Percentiles rank a stretch among this genome's conserved stretches.
Conservation (phyloP, 768 basidiomycete genomes). For the Lepiota brunneoincarnata region DNA sequence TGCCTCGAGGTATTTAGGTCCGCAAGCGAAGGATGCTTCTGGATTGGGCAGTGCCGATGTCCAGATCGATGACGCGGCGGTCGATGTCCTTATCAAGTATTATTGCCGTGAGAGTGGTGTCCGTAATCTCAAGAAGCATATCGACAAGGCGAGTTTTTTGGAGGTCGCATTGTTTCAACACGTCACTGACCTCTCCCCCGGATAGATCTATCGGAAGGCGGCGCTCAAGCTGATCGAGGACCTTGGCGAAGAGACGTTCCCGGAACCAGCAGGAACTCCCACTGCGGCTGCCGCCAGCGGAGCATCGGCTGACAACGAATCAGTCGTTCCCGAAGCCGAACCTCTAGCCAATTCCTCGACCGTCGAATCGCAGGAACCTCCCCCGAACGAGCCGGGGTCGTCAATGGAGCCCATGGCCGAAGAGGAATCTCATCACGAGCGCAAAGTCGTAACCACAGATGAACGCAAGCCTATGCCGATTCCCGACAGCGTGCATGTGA, state of each 20-base stretch:
- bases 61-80: slow-evolving; percentile 66
- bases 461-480: slow-evolving; percentile 79
- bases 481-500: slow-evolving; percentile 74
- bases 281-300: slow-evolving; percentile 17
- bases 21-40: slow-evolving; percentile 89
- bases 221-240: slow-evolving; percentile 89
- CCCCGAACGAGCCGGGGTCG: slow-evolving; percentile 34
- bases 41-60: slow-evolving; percentile 88
- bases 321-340: slow-evolving; percentile 14
- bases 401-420: slow-evolving; percentile 12
- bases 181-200: not conserved
- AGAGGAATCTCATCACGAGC: slow-evolving; percentile 14
- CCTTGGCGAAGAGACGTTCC: slow-evolving; percentile 82
- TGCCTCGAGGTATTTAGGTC: slow-evolving; percentile 83
- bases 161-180: not conserved
- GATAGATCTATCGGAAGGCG: slow-evolving; percentile 93
- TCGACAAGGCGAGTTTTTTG: slow-evolving; percentile 75
- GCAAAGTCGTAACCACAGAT: slow-evolving; percentile 61
- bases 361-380: slow-evolving; percentile 53
- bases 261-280: slow-evolving; percentile 50
- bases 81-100: slow-evolving; percentile 91
- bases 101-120: slow-evolving; percentile 98
- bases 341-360: slow-evolving; percentile 16
- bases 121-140: slow-evolving; percentile 95
- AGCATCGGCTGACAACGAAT: slow-evolving; percentile 5